phyloP scores from a whole-genome alignment of 192 early-diverging fungal species.

The Phlyctochytrium arcticum region DNA sequence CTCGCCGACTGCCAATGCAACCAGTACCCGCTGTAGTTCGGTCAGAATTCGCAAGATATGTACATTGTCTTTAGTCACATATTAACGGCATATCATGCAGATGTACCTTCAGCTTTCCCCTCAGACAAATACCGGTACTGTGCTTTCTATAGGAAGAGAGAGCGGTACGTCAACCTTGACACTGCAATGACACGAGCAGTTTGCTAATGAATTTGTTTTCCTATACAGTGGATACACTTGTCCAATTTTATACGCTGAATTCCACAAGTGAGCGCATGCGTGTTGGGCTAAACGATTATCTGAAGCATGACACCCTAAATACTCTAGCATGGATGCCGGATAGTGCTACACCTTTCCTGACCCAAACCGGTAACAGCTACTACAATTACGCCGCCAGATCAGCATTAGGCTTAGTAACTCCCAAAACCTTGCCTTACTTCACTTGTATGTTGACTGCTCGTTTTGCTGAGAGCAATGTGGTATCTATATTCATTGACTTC shows the following conservation, averaged over 20 bases:
- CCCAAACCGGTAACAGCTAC: not conserved
- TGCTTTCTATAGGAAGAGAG: not conserved
- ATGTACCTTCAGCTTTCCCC: not conserved
- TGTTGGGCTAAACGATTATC: too few species aligned
- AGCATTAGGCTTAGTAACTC: not conserved
- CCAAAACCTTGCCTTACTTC: not conserved
- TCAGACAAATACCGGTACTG: not conserved
- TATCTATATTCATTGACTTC: too few species aligned
- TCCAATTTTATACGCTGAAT: not conserved
- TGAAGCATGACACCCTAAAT: too few species aligned
- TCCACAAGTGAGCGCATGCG: not conserved
- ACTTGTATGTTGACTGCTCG: not conserved
- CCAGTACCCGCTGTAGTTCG: not conserved
- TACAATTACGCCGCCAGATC: not conserved
- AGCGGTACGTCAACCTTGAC: not conserved
- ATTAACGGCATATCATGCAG: not conserved
- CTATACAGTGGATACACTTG: not conserved
- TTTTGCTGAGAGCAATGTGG: too few species aligned
- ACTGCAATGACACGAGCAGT: not conserved
- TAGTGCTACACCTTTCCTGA: too few species aligned
- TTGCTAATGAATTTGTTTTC: not conserved
- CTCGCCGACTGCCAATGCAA: not conserved
- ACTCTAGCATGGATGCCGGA: too few species aligned
- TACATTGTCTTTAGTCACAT: not conserved
- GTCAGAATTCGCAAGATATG: not conserved